Evolutionary conservation across 78 protist species (phyloP).

Genomic region (Monocercomonoides exilis): DNA sequence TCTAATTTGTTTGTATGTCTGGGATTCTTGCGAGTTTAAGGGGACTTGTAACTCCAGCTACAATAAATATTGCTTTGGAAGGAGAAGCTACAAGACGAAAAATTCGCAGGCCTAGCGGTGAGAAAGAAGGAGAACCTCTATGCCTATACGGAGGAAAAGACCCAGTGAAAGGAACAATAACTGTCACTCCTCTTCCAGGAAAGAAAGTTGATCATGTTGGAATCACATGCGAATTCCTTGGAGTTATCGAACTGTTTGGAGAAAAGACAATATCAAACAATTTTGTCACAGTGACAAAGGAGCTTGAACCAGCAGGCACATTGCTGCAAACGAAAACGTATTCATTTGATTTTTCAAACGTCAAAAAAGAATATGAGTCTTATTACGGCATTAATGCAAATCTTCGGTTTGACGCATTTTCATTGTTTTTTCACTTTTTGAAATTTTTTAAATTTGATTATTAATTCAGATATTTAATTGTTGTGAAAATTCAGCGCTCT

Average conservation of each 20-base stretch:
- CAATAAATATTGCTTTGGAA: not conserved
- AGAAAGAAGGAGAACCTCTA: not conserved
- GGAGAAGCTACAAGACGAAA: not conserved
- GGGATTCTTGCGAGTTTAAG: not conserved
- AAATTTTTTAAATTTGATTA: not conserved
- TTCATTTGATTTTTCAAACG: conserved; percentile 52
- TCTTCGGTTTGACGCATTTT: conserved; percentile 40
- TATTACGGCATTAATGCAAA: conserved; percentile 85
- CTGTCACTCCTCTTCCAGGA: not conserved
- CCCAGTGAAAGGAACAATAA: conserved; percentile 20
- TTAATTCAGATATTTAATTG: conserved; percentile 56
- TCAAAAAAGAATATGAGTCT: conserved; percentile 74
- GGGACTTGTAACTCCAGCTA: not conserved
- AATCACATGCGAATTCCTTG: conserved; percentile 76
- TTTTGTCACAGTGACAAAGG: conserved; percentile 63
- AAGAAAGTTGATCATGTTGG: conserved; percentile 73
- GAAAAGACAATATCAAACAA: conserved; percentile 61
- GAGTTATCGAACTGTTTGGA: conserved; percentile 65
- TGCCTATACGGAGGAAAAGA: conserved; percentile 19
- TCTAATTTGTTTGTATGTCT: not conserved
- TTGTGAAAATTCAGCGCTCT: conserved; percentile 53
- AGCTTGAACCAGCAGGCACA: conserved; percentile 73
- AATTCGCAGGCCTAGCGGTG: not conserved
- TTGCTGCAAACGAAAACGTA: conserved; percentile 18
- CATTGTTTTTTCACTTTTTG: not conserved